Conservation (phyloP, 2,329 filamentous ascomycete genomes). For the Stenocarpella maydis region DNA sequence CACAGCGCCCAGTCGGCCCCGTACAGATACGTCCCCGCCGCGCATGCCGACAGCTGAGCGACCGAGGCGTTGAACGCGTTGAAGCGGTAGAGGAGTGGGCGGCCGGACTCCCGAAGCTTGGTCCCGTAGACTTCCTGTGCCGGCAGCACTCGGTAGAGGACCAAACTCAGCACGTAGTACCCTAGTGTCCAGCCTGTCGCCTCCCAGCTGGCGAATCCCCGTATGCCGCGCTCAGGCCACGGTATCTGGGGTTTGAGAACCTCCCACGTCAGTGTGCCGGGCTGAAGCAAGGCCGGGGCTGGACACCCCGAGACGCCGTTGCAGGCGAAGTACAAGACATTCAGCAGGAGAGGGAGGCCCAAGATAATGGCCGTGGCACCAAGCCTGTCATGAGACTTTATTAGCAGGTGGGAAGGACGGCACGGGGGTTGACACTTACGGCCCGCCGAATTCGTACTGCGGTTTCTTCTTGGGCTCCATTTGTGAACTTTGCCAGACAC, state of each 20-base stretch:
- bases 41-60: constrained; percentile 71
- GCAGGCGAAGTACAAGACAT: constrained; percentile 51
- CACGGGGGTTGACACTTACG: constrained; percentile 26
- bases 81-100: constrained; percentile 79
- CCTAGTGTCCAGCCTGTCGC: constrained; percentile 71
- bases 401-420: not conserved
- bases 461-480: constrained; percentile 18
- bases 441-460: constrained; percentile 36
- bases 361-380: constrained; percentile 36
- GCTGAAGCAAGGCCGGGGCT: constrained; percentile 57
- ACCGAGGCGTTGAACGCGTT: constrained; percentile 77
- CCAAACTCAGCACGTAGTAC: constrained; percentile 77
- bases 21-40: constrained; percentile 74
- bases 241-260: constrained; percentile 56
- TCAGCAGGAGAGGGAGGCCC: constrained; percentile 35
- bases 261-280: constrained; percentile 52
- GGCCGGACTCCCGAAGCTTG: constrained; percentile 68
- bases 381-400: constrained; percentile 10
- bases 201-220: constrained; percentile 71
- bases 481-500: not conserved
- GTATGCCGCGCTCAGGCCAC: constrained; percentile 69
- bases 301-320: constrained; percentile 63
- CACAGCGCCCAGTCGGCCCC: constrained; percentile 83
- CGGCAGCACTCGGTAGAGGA: constrained; percentile 79
- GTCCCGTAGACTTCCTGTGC: constrained; percentile 74